Base-by-base conservation (phyloP, 2,329 filamentous ascomycete species). In the Trichoderma sp. region DNA sequence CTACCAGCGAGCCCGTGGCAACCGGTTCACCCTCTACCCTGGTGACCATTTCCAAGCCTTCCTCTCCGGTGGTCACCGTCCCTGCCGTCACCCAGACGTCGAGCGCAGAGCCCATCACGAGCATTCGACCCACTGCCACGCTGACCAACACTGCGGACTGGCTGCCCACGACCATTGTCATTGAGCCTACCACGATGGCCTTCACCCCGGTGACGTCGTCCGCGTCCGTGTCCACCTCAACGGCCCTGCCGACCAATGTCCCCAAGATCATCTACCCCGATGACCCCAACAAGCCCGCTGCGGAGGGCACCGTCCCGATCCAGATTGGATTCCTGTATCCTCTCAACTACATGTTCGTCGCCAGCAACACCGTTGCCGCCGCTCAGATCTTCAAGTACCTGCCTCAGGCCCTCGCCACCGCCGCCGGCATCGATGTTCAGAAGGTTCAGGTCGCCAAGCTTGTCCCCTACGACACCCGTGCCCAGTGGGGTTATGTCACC, bases 261-360 rank as follows among this genome's bases (percentile, higher is more conserved):
- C 93, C 93, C 21, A 87, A 86, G 72, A 85, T 91, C 50, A 93
- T 97, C 69, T 85, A 88, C 30, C 92, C 92, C 9, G 85, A 87
- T 47, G 82, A 84, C 64, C 82, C 84, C 56, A 80, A 82, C 21
- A 70, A 75, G 10, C 66, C 78, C 5, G 76, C 82, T 19, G 90
- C 91, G 0, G 78, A 82, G 3, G 90, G 91, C 70, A 87, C 85
- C 0, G 87, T 86, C 4, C 78, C 91, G 70, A 89, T 97, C 70
- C 92, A 97, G 74, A 84, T 98, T 68, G 95, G 91, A 41, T 97
- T 98, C 83, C 81, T 86, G 60, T 90, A 88, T 73, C 85, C 86
- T 1, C 83, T 96, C 70, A 94, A 96, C 79, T 99, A 95, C 76
- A 80, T 85, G 9, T 97, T 96, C 74, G 90, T 98, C 30, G 88